Evolutionary conservation across 345 rosid genomes (phyloP), one percentile per base, ranked within the genome.

Genomic region (Brassica rapa): DNA sequence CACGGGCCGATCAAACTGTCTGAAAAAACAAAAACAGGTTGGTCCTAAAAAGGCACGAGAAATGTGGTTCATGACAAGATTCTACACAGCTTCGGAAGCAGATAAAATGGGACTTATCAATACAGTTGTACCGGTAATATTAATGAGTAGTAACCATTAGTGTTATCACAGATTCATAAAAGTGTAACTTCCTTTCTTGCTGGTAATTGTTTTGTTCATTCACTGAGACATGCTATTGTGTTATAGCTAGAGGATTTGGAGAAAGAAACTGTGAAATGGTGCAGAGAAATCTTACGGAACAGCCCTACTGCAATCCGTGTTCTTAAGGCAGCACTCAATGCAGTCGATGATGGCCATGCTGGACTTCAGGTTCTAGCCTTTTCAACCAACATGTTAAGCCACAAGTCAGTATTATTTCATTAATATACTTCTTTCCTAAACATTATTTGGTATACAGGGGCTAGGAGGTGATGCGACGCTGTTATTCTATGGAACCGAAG

Each of bases 41-140:
- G 99, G 99, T 55, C 98, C 98, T 0, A 95, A 95, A 77, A 91
- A 86, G 78, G 99, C 99, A 3, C 89, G 99, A 6, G 98, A 92
- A 73, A 91, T 95, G 91, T 95, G 99, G 99, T 92, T 86, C 80
- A 77, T 95, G 80, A 76, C 98, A 15, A 88, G 97, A 77, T 95
- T 95, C 81, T 95, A 92, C 80, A 82, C 88, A 49, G 97, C 98
- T 72, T 75, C 86, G 19, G 98, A 95, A 83, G 98, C 99, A 67
- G 97, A 90, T 21, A 89, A 87, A 84, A 95, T 92, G 98, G 99
- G 98, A 71, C 98, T 95, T 14, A 88, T 95, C 64, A 95, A 95
- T 73, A 77, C 88, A 27, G 92, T 93, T 81, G 97, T 93, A 30
- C 93, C 92, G 33, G 98, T 92, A 72, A 68, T 68, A 9, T 60